Conservation (phyloP, 2,329 filamentous ascomycete genomes). For the Zymoseptoria crescenta region DNA sequence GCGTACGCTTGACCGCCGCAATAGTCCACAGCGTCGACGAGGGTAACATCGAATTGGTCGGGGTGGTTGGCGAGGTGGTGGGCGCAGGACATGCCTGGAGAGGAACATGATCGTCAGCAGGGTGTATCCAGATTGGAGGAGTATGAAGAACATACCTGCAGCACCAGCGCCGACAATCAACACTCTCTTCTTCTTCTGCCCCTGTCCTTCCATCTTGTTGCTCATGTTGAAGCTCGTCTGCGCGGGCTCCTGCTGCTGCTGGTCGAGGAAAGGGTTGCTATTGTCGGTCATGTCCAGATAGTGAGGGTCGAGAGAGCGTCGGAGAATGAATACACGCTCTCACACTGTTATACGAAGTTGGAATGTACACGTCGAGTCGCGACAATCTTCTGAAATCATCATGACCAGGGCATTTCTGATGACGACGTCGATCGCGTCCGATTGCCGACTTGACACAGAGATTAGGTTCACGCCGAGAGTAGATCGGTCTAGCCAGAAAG, state of each 20-base stretch:
- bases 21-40: slow-evolving; percentile 52
- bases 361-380: not conserved
- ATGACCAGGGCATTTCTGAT: not conserved
- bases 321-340: not conserved
- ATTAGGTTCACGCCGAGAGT: not conserved
- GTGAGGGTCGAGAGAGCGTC: too few species aligned
- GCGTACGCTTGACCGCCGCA: slow-evolving; percentile 56
- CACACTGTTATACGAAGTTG: not conserved
- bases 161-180: slow-evolving; percentile 56
- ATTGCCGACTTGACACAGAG: not conserved
- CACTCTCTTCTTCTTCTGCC: slow-evolving; percentile 41
- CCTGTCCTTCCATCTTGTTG: slow-evolving; percentile 29
- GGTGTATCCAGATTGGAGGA: not conserved
- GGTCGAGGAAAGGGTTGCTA: not conserved
- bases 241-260: slow-evolving; percentile 9
- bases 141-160: slow-evolving; percentile 45
- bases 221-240: slow-evolving; percentile 31
- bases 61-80: slow-evolving; percentile 59
- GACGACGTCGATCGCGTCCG: not conserved
- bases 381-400: not conserved
- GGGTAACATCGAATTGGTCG: slow-evolving; percentile 56
- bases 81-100: slow-evolving; percentile 53
- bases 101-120: slow-evolving; percentile 2
- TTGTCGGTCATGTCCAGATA: not conserved
- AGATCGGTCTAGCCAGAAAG: not conserved